Conservation (phyloP, 2,329 filamentous ascomycete genomes). For the Phaeosphaeriaceae sp. region DNA sequence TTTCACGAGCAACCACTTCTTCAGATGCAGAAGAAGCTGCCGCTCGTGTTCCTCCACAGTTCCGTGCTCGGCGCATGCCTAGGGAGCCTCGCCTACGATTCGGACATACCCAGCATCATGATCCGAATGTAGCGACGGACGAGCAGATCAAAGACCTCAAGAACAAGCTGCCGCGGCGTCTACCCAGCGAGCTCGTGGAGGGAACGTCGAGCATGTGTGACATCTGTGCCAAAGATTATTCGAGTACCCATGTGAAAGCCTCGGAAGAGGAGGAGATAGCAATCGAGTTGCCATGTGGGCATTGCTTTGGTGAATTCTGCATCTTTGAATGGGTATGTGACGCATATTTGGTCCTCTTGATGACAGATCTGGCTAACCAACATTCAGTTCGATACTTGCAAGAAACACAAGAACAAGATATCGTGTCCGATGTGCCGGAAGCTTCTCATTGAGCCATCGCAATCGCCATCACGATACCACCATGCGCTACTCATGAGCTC, state of each 20-base stretch:
- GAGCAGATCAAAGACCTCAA: conserved; percentile 41
- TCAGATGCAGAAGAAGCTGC: conserved; percentile 36
- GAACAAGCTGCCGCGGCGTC: conserved; percentile 30
- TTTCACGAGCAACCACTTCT: conserved; percentile 26
- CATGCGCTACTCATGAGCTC: conserved; percentile 17
- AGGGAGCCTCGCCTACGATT: conserved; percentile 24
- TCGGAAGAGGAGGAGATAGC: conserved; percentile 43
- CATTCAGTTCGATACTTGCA: conserved; percentile 41
- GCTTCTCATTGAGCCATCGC: conserved; percentile 34
- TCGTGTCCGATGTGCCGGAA: conserved; percentile 49
- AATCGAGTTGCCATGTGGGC: conserved; percentile 44
- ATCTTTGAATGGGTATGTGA: conserved; percentile 41
- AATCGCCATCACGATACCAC: conserved; percentile 3
- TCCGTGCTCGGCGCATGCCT: conserved; percentile 18
- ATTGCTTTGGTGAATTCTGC: conserved; percentile 46
- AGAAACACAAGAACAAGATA: conserved; percentile 45
- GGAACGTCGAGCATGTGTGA: conserved; percentile 37
- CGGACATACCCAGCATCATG: conserved; percentile 14
- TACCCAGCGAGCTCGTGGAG: conserved; percentile 35
- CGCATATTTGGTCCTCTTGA: background rate
- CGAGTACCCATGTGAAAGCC: conserved; percentile 30
- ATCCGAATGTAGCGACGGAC: conserved; percentile 32
- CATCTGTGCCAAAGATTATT: conserved; percentile 48
- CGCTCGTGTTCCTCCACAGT: conserved; percentile 27
- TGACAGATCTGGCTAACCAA: conserved; percentile 9